A percentile compares a stretch with the other conserved stretches of the same genome.
phyloP scores from a whole-genome alignment of 495 filamentous ascomycete genomes.

The Aspergillus homomorphus region DNA sequence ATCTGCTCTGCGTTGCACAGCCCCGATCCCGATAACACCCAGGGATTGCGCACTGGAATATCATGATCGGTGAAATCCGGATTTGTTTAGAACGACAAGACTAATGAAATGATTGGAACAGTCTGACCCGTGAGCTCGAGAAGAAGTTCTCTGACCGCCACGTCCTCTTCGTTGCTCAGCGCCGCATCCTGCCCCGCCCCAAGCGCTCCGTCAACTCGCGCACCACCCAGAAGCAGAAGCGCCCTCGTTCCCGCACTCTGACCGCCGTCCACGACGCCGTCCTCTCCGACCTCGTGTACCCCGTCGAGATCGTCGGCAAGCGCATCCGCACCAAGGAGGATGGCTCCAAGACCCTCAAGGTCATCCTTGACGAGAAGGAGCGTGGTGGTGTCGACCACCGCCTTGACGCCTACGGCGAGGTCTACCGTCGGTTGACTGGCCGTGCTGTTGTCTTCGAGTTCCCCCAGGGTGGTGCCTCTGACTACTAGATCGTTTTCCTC shows the following conservation, averaged over 20 bases:
- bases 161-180: conserved; percentile 96
- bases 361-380: conserved; percentile 99
- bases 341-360: conserved; percentile 94
- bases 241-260: conserved; percentile 92
- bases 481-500: too few species aligned
- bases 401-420: conserved; percentile 98
- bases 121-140: conserved; percentile 98
- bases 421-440: conserved; percentile 94
- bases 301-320: conserved; percentile 99
- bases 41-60: conserved; percentile 5
- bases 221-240: conserved; percentile 94
- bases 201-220: conserved; percentile 94
- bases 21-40: neutral
- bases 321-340: conserved; percentile 94
- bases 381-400: conserved; percentile 96
- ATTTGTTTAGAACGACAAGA: conserved; percentile 14
- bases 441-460: conserved; percentile 96
- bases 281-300: conserved; percentile 94
- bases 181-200: conserved; percentile 96
- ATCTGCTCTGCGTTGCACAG: neutral
- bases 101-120: conserved; percentile 38
- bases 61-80: too few species aligned
- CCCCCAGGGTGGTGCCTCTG: conserved; percentile 70
- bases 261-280: conserved; percentile 97
- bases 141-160: conserved; percentile 99